Evolutionary conservation across 768 basidiomycete genomes (phyloP).

Genomic region (Boletus sp.): DNA sequence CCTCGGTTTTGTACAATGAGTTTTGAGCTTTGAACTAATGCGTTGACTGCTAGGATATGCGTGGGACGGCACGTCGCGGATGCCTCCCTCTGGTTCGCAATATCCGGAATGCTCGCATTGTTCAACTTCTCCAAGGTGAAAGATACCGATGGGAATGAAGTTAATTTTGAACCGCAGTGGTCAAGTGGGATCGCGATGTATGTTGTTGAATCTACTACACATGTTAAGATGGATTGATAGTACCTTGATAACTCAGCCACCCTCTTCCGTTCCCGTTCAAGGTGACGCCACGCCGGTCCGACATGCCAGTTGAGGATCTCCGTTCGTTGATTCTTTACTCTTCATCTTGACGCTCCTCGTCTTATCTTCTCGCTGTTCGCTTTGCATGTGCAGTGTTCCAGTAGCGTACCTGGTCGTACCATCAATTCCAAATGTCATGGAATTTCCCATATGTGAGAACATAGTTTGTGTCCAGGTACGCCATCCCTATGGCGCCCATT

Average conservation of each 20-base stretch:
- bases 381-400: neutral
- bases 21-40: neutral
- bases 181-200: constrained; percentile 18
- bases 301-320: constrained; percentile 3
- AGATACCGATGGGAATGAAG: constrained; percentile 22
- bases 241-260: constrained; percentile 7
- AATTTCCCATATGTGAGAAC: neutral
- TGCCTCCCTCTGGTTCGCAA: constrained; percentile 28
- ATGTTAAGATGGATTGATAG: neutral
- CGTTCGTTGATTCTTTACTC: neutral
- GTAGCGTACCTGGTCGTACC: neutral
- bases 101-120: constrained; percentile 27
- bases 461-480: neutral
- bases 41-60: constrained; percentile 16
- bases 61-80: constrained; percentile 27
- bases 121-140: constrained; percentile 28
- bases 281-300: constrained; percentile 9
- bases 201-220: neutral
- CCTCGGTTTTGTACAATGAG: neutral
- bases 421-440: neutral
- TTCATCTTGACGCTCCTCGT: neutral
- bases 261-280: constrained; percentile 16
- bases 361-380: neutral
- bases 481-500: neutral
- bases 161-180: constrained; percentile 19